Base-by-base conservation (phyloP, 257 asterid species). In the Plantago ovata region DNA sequence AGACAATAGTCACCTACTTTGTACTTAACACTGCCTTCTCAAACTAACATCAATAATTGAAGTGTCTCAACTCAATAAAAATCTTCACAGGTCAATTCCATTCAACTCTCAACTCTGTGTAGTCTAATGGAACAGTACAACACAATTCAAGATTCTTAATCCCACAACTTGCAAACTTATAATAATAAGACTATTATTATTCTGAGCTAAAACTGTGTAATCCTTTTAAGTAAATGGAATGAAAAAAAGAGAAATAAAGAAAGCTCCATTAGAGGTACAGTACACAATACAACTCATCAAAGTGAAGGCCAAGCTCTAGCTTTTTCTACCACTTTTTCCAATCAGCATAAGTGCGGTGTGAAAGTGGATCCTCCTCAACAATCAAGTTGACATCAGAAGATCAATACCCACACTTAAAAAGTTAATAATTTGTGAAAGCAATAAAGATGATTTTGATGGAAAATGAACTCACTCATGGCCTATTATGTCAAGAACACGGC, bases 401-500 rank as follows among this genome's bases (percentile, higher is more conserved):
- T 18, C 38, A 74, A 64, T 22, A 24, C 47, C 24, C 10, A 54
- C 53, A 28, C 63, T 52, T 36, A 32, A 58, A 62, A 68, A 56
- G 33, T 56, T 58, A 49, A 28, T 28, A 28, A 28, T 28, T 51
- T 42, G 46, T 33, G 41, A 10, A 38, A 56, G 47, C 62, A 64
- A 54, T 15, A 63, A 63, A 61, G 63, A 39, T 28, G 50, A 47
- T 3, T 55, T 32, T 57, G 39, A 48, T 60, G 41, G 47, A 53
- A 61, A 67, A 70, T 62, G 63, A 50, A 50, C 32, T 9, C 42
- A 66, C 24, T 69, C 48, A 69, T 51, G 69, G 51, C 68, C 70
- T 69, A 60, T 59, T 51, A 38, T 69, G 80, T 65, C 64, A 61
- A 61, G 57, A 74, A 66, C 79, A 79, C 81, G 89, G 79, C 74